A percentile compares a stretch with the other conserved stretches of the same genome.
These are phyloP conservation scores for Lactarius quietus DNA, from an alignment of 768 basidiomycete genomes.

Conservation along the genomic window DNA sequence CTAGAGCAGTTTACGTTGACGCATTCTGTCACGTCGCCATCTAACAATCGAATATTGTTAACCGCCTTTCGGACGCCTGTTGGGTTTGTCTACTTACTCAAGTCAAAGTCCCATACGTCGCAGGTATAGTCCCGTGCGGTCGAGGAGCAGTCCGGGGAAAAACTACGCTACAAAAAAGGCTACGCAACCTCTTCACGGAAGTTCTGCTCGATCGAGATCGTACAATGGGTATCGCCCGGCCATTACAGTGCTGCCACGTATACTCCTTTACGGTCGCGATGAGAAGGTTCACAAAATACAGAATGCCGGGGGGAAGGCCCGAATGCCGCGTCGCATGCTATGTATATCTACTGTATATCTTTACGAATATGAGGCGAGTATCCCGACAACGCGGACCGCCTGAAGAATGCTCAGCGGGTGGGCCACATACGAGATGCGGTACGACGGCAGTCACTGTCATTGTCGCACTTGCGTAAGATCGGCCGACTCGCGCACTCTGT, in stretches of 20 bases:
- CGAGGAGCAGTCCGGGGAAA: neutral
- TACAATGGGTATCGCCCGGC: neutral
- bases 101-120: neutral
- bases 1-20: neutral
- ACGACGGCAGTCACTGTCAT: neutral
- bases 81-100: neutral
- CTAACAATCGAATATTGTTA: neutral
- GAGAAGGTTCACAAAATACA: neutral
- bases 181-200: neutral
- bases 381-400: neutral
- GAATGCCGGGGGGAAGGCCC: neutral
- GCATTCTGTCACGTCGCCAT: neutral
- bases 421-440: neutral
- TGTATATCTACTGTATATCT: neutral
- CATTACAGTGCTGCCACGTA: neutral
- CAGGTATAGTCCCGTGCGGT: neutral
- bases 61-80: neutral
- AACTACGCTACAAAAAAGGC: neutral
- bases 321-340: neutral
- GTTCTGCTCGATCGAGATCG: neutral
- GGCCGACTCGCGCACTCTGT: neutral
- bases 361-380: neutral
- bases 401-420: neutral
- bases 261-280: neutral
- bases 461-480: neutral